These are phyloP conservation scores for Chara braunii DNA, from an alignment of 139 green algal genomes.

Conservation along the genomic window DNA sequence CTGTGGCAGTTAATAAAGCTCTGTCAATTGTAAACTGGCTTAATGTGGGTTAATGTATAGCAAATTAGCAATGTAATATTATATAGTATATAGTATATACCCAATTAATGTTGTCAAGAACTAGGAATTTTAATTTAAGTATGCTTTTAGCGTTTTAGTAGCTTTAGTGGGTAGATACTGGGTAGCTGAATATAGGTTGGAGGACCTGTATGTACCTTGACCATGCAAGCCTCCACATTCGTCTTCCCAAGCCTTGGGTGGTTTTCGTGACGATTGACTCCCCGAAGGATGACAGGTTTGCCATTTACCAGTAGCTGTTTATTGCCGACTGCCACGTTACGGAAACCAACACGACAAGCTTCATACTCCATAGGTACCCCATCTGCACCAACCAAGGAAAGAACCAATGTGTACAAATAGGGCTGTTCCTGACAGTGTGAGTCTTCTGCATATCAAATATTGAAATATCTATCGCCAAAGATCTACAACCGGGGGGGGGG, in stretches of 20 bases:
- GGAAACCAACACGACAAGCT: constrained; percentile 78
- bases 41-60: too few relatives aligned
- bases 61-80: too few relatives aligned
- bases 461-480: not conserved
- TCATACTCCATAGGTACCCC: constrained; percentile 55
- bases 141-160: too few relatives aligned
- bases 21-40: too few relatives aligned
- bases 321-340: constrained; percentile 52
- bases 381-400: constrained; percentile 45
- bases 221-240: constrained; percentile 26
- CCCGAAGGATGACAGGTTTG: constrained; percentile 63
- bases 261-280: constrained; percentile 92
- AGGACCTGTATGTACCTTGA: too few relatives aligned
- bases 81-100: too few relatives aligned
- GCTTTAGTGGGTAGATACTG: too few relatives aligned
- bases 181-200: too few relatives aligned
- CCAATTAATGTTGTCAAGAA: too few relatives aligned
- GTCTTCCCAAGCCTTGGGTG: constrained; percentile 58
- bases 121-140: too few relatives aligned
- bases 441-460: constrained; percentile 31
- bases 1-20: too few relatives aligned
- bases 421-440: constrained; percentile 81
- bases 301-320: constrained; percentile 75
- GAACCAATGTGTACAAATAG: constrained; percentile 69
- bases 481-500: not conserved